Evolutionary conservation across 768 basidiomycete genomes (phyloP).

Genomic region (Tricholoma bakamatsutake): DNA sequence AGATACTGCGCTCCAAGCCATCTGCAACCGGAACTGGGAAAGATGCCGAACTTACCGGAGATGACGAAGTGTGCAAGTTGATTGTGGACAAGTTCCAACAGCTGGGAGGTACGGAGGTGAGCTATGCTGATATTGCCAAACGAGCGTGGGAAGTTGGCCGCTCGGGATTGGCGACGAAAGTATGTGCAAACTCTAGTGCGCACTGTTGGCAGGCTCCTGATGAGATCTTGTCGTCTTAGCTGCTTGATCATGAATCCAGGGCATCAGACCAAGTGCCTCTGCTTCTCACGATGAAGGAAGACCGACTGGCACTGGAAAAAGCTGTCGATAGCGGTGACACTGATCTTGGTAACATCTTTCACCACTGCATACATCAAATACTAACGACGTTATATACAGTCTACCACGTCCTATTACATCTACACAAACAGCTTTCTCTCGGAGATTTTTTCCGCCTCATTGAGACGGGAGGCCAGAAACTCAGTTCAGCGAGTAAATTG

Average conservation of each 20-base stretch:
- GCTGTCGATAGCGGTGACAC: conserved; percentile 95
- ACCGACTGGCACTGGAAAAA: conserved; percentile 78
- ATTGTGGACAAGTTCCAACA: conserved; percentile 91
- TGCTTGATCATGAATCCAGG: conserved; percentile 86
- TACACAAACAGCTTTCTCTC: conserved; percentile 76
- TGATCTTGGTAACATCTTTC: conserved; percentile 61
- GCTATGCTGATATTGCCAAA: conserved; percentile 92
- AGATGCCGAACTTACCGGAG: conserved; percentile 55
- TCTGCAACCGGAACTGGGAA: conserved; percentile 45
- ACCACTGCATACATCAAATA: conserved; percentile 6
- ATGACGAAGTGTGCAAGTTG: conserved; percentile 70
- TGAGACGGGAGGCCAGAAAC: conserved; percentile 77
- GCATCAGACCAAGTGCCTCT: conserved; percentile 92
- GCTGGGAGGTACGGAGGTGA: conserved; percentile 72
- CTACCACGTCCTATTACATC: conserved; percentile 86
- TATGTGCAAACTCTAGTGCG: conserved; percentile 20
- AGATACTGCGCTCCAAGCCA: conserved; percentile 72
- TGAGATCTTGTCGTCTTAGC: conserved; percentile 31
- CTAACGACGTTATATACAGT: conserved; percentile 42
- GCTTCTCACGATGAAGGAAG: conserved; percentile 92
- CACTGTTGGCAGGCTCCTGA: neutral
- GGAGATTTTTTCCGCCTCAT: conserved; percentile 94
- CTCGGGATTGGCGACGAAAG: conserved; percentile 62
- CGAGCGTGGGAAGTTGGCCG: conserved; percentile 62
- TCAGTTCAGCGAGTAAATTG: conserved; percentile 70